These are phyloP conservation scores for Ambrosia hybrid DNA, from an alignment of 140 eudicot genomes.

Conservation along the genomic window DNA sequence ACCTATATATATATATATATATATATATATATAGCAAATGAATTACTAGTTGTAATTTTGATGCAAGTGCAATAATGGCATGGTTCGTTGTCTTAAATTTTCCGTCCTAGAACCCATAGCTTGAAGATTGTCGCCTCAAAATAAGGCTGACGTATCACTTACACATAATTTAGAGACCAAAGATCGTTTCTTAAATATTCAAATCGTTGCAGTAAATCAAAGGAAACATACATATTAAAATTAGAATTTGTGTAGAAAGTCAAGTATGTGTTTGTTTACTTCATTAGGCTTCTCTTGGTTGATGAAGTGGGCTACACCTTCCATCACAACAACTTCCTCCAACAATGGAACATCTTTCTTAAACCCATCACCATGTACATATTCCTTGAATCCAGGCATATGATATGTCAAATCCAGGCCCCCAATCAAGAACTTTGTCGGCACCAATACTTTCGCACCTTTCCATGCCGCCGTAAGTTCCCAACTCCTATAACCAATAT, in stretches of 20 bases:
- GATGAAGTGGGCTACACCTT: constrained; percentile 42
- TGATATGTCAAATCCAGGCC: constrained; percentile 42
- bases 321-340: constrained; percentile 46
- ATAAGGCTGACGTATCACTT: too few relatives aligned
- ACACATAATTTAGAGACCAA: not conserved
- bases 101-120: too few relatives aligned
- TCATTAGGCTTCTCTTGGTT: constrained; percentile 54
- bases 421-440: constrained; percentile 44
- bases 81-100: too few relatives aligned
- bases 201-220: not conserved
- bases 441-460: constrained; percentile 50
- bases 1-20: too few relatives aligned
- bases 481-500: constrained; percentile 37
- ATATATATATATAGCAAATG: too few relatives aligned
- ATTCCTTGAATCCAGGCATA: constrained; percentile 41
- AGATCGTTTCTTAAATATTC: not conserved
- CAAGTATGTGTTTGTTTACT: constrained; percentile 38
- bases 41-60: too few relatives aligned
- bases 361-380: constrained; percentile 39
- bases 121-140: too few relatives aligned
- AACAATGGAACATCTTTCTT: constrained; percentile 43
- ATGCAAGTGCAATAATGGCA: too few relatives aligned
- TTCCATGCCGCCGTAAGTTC: constrained; percentile 40
- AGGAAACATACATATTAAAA: not conserved
- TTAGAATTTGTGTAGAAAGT: constrained; percentile 22